Evolutionary conservation across 1,139 yeast species (phyloP).

Genomic region (Arxiozyma slooffiae): DNA sequence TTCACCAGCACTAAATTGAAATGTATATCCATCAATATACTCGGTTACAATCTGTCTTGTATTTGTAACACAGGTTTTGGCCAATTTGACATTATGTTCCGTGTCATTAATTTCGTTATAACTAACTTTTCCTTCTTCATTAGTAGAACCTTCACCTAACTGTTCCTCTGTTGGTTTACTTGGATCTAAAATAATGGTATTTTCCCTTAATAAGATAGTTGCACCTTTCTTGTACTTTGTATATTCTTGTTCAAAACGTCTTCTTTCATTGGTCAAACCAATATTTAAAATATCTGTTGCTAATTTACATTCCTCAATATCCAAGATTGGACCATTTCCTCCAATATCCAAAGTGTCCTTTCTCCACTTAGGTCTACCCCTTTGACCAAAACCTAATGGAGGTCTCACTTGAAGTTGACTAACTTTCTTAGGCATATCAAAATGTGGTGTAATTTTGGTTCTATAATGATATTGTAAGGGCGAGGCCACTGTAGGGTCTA

Average conservation of each 20-base stretch:
- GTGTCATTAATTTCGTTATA: conserved; percentile 21
- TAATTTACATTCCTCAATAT: conserved; percentile 86
- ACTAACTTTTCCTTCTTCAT: conserved; percentile 33
- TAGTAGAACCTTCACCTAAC: conserved; percentile 38
- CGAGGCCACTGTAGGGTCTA: conserved; percentile 63
- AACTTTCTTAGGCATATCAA: conserved; percentile 55
- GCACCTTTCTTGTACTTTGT: conserved; percentile 69
- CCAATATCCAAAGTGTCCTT: conserved; percentile 34
- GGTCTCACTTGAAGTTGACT: conserved; percentile 39
- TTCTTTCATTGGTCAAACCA: conserved; percentile 68
- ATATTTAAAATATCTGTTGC: conserved; percentile 71
- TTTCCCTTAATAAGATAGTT: conserved; percentile 74
- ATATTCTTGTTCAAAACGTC: conserved; percentile 41
- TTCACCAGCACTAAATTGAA: conserved; percentile 86
- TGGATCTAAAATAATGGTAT: conserved; percentile 38
- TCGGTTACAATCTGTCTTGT: conserved; percentile 75
- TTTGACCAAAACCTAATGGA: conserved; percentile 79
- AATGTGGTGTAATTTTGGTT: conserved; percentile 93
- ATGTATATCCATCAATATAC: conserved; percentile 59
- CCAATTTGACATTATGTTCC: conserved; percentile 24
- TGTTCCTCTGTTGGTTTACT: conserved; percentile 29
- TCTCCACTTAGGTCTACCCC: conserved; percentile 68
- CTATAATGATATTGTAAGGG: conserved; percentile 72
- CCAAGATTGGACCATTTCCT: conserved; percentile 50
- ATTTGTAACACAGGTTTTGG: conserved; percentile 46